Conservation (phyloP, 768 basidiomycete species). For the Suillus luteus region DNA sequence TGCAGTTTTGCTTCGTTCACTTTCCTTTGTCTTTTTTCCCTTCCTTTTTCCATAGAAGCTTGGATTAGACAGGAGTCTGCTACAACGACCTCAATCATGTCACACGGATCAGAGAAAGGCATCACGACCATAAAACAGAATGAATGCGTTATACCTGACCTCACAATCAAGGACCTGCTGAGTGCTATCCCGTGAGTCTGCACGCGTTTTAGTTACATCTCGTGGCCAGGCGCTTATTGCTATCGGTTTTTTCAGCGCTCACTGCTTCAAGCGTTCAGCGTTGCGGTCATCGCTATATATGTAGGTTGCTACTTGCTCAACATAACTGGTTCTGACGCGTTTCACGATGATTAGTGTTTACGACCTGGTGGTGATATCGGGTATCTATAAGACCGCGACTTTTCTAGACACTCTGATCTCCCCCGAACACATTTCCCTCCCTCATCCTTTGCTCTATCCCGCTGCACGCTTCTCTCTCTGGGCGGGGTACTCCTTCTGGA, state of each 20-base stretch:
- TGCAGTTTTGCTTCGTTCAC: constrained; percentile 1
- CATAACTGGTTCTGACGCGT: constrained; percentile 16
- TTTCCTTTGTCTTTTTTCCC: constrained; percentile 8
- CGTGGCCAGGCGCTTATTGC: constrained; percentile 8
- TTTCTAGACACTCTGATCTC: constrained; percentile 66
- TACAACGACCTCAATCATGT: constrained; percentile 26
- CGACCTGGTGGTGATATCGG: constrained; percentile 72
- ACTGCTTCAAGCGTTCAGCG: constrained; percentile 91
- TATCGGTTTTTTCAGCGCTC: constrained; percentile 47
- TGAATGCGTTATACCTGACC: constrained; percentile 73
- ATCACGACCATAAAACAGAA: constrained; percentile 51
- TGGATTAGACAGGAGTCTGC: constrained; percentile 14
- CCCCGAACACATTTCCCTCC: constrained; percentile 53
- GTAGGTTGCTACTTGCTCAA: constrained; percentile 41
- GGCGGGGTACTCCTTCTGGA: constrained; percentile 78
- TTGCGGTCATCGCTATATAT: constrained; percentile 77
- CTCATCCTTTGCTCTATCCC: constrained; percentile 62
- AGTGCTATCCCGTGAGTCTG: constrained; percentile 75
- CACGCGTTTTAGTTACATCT: constrained; percentile 8
- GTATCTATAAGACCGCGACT: constrained; percentile 65
- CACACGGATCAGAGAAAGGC: constrained; percentile 16
- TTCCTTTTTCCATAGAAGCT: constrained; percentile 7
- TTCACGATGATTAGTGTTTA: constrained; percentile 51
- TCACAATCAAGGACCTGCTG: constrained; percentile 85
- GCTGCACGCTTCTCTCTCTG: constrained; percentile 68